Evolutionary conservation across 2,329 filamentous ascomycete genomes (phyloP).

Genomic region (Cryphonectria radicalis): DNA sequence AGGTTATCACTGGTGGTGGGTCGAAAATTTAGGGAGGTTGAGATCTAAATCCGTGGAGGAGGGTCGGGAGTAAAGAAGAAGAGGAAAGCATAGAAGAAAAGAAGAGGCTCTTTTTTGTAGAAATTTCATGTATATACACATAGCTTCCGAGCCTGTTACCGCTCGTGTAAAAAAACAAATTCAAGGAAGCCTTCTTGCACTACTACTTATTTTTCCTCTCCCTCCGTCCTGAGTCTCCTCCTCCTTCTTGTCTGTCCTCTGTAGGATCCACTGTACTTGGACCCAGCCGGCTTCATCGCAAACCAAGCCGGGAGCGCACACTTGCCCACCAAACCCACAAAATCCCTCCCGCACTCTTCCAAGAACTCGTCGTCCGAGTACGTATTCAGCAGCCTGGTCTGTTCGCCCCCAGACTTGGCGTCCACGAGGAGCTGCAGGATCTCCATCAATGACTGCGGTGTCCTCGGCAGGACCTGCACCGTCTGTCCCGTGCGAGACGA

Average conservation of each 20-base stretch:
- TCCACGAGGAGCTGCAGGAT: conserved; percentile 25
- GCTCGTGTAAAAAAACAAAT: background rate
- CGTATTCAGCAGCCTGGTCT: conserved; percentile 25
- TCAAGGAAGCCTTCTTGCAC: background rate
- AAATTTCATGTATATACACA: conserved; percentile 1
- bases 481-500: conserved; percentile 26
- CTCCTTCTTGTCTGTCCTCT: background rate
- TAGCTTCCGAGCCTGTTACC: background rate
- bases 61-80: background rate
- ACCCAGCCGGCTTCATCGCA: conserved; percentile 23
- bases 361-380: conserved; percentile 27
- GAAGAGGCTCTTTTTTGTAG: too few species aligned
- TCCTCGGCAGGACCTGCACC: conserved; percentile 22
- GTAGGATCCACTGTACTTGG: conserved; percentile 7
- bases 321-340: conserved; percentile 12
- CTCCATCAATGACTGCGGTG: conserved; percentile 12
- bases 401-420: conserved; percentile 25
- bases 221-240: background rate
- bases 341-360: conserved; percentile 19
- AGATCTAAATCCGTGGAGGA: background rate
- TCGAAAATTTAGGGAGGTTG: background rate
- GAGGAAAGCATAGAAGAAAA: background rate
- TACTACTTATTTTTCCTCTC: background rate
- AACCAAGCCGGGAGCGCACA: conserved; percentile 24
- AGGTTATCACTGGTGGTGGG: too few species aligned